A percentile compares a stretch with the other conserved stretches of the same genome.
Conservation (phyloP, 352 stramenopile species). For the Globisporangium radiosum region DNA sequence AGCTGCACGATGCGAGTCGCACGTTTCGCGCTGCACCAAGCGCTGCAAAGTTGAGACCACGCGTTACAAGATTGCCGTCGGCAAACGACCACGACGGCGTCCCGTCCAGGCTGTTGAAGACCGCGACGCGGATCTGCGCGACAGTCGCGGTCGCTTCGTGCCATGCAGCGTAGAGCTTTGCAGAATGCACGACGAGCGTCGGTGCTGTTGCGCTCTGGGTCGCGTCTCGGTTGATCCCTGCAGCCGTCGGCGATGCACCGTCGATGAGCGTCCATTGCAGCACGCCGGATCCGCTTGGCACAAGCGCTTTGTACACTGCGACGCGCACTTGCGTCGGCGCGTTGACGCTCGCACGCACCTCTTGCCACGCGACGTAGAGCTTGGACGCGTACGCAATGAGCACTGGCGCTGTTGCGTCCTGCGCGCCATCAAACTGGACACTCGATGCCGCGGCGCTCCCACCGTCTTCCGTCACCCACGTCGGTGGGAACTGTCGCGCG, state of each 20-base stretch:
- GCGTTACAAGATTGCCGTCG: slow-evolving; percentile 33
- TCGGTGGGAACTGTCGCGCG: slow-evolving; percentile 22
- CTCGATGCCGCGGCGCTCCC: slow-evolving; percentile 12
- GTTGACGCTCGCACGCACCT: slow-evolving; percentile 19
- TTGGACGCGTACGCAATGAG: slow-evolving; percentile 19
- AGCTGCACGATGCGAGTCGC: slow-evolving; percentile 33
- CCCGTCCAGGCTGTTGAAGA: slow-evolving; percentile 41
- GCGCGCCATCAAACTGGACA: slow-evolving; percentile 39
- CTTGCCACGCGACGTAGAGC: slow-evolving; percentile 52
- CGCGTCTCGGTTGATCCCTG: slow-evolving; percentile 42
- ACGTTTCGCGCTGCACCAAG: slow-evolving; percentile 27
- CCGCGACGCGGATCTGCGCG: slow-evolving; percentile 44
- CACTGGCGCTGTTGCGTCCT: slow-evolving; percentile 27
- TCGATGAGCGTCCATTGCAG: slow-evolving; percentile 41
- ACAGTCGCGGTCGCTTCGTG: slow-evolving; percentile 26
- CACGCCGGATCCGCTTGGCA: slow-evolving; percentile 12
- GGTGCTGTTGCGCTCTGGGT: slow-evolving; percentile 28
- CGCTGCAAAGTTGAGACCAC: slow-evolving; percentile 36
- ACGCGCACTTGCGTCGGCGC: slow-evolving; percentile 47
- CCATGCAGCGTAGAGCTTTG: slow-evolving; percentile 55
- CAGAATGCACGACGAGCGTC: slow-evolving; percentile 20
- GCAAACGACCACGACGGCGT: slow-evolving; percentile 47
- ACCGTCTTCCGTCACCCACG: slow-evolving; percentile 41
- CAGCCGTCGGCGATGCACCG: slow-evolving; percentile 8
- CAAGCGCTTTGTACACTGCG: slow-evolving; percentile 20